Evolutionary conservation across 23 red algal genomes (phyloP), one percentile per base, ranked within the genome.

Genomic region (Pyropia yezoensis): DNA sequence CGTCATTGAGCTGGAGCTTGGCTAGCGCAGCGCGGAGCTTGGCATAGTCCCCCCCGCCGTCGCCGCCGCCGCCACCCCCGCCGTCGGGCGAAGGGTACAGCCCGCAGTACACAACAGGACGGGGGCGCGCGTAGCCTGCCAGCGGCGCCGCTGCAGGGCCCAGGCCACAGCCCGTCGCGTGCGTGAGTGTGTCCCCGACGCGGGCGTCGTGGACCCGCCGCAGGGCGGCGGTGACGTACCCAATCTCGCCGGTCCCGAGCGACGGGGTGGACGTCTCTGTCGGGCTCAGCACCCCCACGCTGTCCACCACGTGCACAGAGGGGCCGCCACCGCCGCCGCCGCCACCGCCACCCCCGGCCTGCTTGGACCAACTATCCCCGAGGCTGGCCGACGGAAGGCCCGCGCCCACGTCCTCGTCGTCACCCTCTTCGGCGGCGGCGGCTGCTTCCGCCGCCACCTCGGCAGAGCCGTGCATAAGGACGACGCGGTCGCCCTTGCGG

Each of bases 121-220:
- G 82, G 20, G 62, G 66, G 52, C 65, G 50, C 0, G 73, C 73
- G 54, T 83, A 96, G 11, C 82, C 82, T 4, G 62, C 67, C 18
- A 96, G 21, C 27, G 80, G 74, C 54, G 65, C 23, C 13, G 29
- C 28, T 5, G 82, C 76, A 25, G 68, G 71, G 15, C 39, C 62
- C 27, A 25, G 33, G 25, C 83, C 83, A 17, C 50, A 66, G 21
- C 47, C 19, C 3, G 18, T 11, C 8, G 57, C 57, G 39, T 68
- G 65, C 9, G 82, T 88, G 62, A 96, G 57, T 13, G 91, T 96
- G 63, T 88, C 91, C 26, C 91, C 91, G 4, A 83, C 82, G n/a
- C 69, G 78, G 39, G 76, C 64, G 58, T 91, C 87, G 18, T 79
- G 70, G 1, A 79, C 56, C 27, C 64, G 18, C 27, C 71, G 65